Percentiles rank a stretch among this genome's conserved stretches.
Evolutionary conservation across 257 asterid species (phyloP).

Genomic region (Solanum appendiculatum): DNA sequence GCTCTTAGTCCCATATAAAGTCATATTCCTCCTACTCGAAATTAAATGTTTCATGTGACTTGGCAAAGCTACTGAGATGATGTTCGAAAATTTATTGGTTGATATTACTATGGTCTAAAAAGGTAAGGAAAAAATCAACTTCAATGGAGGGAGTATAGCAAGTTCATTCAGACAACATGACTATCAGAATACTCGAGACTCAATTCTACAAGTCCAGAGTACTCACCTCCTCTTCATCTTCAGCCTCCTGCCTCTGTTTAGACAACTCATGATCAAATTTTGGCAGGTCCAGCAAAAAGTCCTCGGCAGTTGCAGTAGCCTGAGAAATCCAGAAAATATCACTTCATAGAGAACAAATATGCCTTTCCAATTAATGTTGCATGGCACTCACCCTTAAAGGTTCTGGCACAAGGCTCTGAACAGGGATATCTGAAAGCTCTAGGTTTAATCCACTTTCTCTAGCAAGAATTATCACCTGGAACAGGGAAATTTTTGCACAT

Average conservation of each 20-base stretch:
- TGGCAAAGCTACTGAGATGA: neutral
- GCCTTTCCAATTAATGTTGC: neutral
- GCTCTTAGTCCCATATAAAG: neutral
- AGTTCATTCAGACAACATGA: neutral
- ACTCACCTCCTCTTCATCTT: conserved; percentile 82
- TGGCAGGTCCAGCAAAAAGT: conserved; percentile 68
- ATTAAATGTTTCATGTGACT: neutral
- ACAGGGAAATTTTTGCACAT: conserved; percentile 5
- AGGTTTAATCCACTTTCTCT: conserved; percentile 82
- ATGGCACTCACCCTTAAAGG: conserved; percentile 48
- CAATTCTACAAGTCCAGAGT: neutral
- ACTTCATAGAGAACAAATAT: conserved; percentile 1
- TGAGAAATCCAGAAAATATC: conserved; percentile 24
- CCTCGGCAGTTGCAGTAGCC: conserved; percentile 62
- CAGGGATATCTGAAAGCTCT: conserved; percentile 75
- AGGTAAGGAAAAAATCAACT: neutral
- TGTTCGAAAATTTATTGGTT: neutral
- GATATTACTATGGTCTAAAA: neutral
- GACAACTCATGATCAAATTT: conserved; percentile 64
- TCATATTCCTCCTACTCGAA: neutral
- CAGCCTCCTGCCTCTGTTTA: conserved; percentile 73
- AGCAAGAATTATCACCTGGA: conserved; percentile 94
- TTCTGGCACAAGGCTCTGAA: conserved; percentile 82
- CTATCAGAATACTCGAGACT: neutral
- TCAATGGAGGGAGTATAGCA: neutral